Base-by-base conservation (phyloP, 2,329 filamentous ascomycete species). In the Penicillium sp. region DNA sequence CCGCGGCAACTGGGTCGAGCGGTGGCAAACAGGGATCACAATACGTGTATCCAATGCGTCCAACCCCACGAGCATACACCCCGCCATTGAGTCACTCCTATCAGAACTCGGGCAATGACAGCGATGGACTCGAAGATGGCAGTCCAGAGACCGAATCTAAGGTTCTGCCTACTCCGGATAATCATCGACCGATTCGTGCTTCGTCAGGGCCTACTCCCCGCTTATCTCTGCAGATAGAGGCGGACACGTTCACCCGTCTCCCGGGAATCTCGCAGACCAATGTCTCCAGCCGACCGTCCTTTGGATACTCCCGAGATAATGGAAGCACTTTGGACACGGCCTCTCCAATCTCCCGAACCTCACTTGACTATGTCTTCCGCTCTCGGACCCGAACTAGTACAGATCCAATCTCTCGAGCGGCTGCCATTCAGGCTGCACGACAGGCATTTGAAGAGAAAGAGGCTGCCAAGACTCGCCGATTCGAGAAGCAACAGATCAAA, bases 361-460 rank as follows among this genome's bases (percentile, higher is more conserved):
- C 76, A 19, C 68, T 80, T 38, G 78, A 81, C 56, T 76, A 73
- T 46, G 70, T 75, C 15, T 74, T 79, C 47, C 71, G 72, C 61
- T 76, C 53, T 15, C 72, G 69, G 35, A 71, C 68, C 17, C 66
- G 71, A 39, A 63, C 69, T 4, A 75, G 74, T 41, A 69, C 67
- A 11, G 77, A 80, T 50, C 69, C 77, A 6, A 67, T 72, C 19
- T 72, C 73, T 4, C 72, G 76, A 26, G 77, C 76, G 28, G 77
- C 77, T 13, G 72, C 72, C 3, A 76, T 81, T 7, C 72, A 75
- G 39, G 76, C 74, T 30, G 73, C 76, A 4, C 71, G 79, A 5
- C 67, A 73, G 35, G 77, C 78, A 20, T 81, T 80, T 55, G 70
- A 77, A 42, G 76, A 80, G 48, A 77, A 78, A 49, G 76, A 81